A percentile compares a stretch with the other conserved stretches of the same genome.
Conservation (phyloP, 352 stramenopile species). For the Pythium plurisporium region DNA sequence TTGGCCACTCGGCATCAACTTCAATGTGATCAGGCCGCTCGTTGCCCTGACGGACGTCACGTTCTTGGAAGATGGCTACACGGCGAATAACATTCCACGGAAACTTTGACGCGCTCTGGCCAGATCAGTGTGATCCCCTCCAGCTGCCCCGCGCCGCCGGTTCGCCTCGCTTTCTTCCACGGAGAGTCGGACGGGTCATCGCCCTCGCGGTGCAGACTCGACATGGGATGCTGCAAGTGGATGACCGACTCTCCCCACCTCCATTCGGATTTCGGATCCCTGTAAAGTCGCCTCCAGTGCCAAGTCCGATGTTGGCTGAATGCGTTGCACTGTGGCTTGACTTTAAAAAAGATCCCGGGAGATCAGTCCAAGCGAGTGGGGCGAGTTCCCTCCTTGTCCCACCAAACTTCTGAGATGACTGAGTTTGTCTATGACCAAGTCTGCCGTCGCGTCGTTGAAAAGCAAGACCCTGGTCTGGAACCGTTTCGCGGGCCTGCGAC, state of each 20-base stretch:
- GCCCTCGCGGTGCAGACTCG: no score
- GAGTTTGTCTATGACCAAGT: no score
- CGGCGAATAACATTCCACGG: neutral
- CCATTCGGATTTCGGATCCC: neutral
- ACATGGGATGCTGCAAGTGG: no score
- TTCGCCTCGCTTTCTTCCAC: neutral
- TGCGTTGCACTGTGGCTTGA: no score
- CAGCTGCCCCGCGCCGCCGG: neutral
- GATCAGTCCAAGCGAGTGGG: no score
- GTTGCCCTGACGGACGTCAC: neutral
- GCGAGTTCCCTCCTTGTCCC: neutral
- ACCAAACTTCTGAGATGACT: no score
- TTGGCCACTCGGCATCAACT: neutral
- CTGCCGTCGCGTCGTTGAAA: no score
- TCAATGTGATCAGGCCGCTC: neutral
- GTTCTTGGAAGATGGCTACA: constrained; percentile 1
- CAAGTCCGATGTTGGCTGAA: neutral
- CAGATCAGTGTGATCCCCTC: neutral
- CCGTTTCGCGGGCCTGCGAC: neutral
- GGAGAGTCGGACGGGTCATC: neutral
- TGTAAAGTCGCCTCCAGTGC: neutral
- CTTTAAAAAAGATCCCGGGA: neutral
- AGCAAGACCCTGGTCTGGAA: no score
- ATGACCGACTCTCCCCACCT: neutral
- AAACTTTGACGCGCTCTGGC: constrained; percentile 1